Base-by-base conservation (phyloP, 2,329 filamentous ascomycete species). In the Aspergillus sp. region DNA sequence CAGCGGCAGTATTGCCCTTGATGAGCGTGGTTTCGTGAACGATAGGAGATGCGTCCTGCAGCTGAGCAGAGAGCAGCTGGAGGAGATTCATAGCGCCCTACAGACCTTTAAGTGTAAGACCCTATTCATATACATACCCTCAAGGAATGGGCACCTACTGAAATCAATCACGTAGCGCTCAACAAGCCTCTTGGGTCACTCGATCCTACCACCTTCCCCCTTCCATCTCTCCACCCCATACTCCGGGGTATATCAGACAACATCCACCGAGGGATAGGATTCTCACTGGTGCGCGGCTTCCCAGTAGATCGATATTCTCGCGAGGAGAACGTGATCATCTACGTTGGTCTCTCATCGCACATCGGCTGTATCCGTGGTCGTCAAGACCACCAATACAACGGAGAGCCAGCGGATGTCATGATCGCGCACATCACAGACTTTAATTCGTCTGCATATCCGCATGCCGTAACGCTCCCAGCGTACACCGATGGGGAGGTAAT, bases 341-440 rank as follows among this genome's bases (percentile, higher is more conserved):
- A 76, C 50, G 58, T 68, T 2, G 76, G 76, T 0, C 56, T 78
- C 1, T 75, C 74, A 1, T 71, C 72, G 5, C 71, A 78, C 53
- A 65, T 78, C 43, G 76, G 65, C 25, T 57, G 59, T 7, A 59
- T 69, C 9, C 62, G 74, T 3, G 77, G 71, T 4, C 68, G 72
- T 3, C 76, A 78, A 55, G 71, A 77, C 60, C 71, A 70, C 38
- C 59, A 52, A 3, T 52, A 60, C 31, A 40, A 61, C n/a, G 50
- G 51, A 17, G 54, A 60, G 23, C 57, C 57, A 19, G 58, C 53
- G 7, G 62, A 57, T 42, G 78, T 82, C 0, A 77, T 83, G 5
- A 65, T 84, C 2, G 72, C 77, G 2, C 85, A 88, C 56, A 83
- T 88, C 69, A 87, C 83, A 64, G 84, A 88, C 57, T 71, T 88